Conservation (phyloP, 805 yeast species). For the Nakazawaea anatomiae region DNA sequence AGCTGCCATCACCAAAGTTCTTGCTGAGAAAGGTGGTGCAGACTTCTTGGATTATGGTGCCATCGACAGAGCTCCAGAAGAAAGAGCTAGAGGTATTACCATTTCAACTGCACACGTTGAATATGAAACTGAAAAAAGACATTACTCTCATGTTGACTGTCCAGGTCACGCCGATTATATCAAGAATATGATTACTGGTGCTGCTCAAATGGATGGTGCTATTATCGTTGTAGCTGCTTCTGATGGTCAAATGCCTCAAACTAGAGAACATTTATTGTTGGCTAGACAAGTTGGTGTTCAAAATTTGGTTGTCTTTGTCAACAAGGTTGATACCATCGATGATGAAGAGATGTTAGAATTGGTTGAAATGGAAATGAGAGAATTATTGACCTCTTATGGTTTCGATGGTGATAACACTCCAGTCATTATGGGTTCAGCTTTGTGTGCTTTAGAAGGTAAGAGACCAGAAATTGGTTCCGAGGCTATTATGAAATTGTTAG, state of each 20-base stretch:
- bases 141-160: slow-evolving; percentile 97
- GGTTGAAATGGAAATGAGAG: slow-evolving; percentile 99
- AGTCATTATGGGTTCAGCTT: slow-evolving; percentile 96
- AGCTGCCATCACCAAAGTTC: slow-evolving; percentile 96
- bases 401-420: slow-evolving; percentile 98
- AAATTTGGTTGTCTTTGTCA: slow-evolving; percentile 93
- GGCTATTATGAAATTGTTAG: slow-evolving; percentile 77
- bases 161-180: slow-evolving; percentile 99
- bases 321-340: slow-evolving; percentile 96
- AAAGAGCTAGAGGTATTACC: slow-evolving; percentile 99
- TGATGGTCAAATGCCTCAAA: slow-evolving; percentile 99
- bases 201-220: slow-evolving; percentile 99
- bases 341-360: slow-evolving; percentile 99
- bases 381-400: slow-evolving; percentile 82
- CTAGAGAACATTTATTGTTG: slow-evolving; percentile 95
- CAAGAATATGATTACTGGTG: slow-evolving; percentile 99
- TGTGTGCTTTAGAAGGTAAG: slow-evolving; percentile 87
- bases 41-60: slow-evolving; percentile 86
- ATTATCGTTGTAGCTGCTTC: slow-evolving; percentile 98
- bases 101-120: slow-evolving; percentile 97
- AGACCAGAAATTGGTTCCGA: slow-evolving; percentile 89
- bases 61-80: slow-evolving; percentile 98
- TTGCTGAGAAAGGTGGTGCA: slow-evolving; percentile 87
- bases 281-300: slow-evolving; percentile 99
- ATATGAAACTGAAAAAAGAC: slow-evolving; percentile 91